Conservation (phyloP, 1,284 basidiomycete species). For the Psilocybe mexicana region DNA sequence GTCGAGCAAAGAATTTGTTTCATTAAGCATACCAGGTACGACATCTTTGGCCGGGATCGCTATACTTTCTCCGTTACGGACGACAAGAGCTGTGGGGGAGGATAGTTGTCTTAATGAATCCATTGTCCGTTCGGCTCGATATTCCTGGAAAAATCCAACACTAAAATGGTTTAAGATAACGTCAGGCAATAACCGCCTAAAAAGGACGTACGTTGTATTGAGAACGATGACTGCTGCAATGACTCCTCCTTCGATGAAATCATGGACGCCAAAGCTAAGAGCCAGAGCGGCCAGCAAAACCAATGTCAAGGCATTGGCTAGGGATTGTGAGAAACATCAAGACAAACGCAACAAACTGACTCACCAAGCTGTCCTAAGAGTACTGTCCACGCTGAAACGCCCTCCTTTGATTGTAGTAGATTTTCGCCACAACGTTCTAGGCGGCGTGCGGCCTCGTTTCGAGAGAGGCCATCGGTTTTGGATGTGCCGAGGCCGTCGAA, state of each 20-base stretch:
- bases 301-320: conserved; percentile 39
- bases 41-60: conserved; percentile 58
- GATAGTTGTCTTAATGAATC: conserved; percentile 56
- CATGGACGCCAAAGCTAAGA: conserved; percentile 62
- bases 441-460: conserved; percentile 34
- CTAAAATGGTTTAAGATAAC: conserved; percentile 15
- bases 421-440: conserved; percentile 36
- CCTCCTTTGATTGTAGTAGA: conserved; percentile 33
- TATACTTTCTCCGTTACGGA: conserved; percentile 51
- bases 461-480: conserved; percentile 33
- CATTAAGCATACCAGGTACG: conserved; percentile 47
- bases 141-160: conserved; percentile 56
- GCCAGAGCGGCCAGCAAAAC: conserved; percentile 59
- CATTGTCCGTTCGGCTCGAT: conserved; percentile 59
- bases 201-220: conserved; percentile 37
- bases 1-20: background rate
- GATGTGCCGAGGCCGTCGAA: conserved; percentile 32
- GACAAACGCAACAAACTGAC: conserved; percentile 10
- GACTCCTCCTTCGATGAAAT: conserved; percentile 67
- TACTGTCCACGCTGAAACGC: conserved; percentile 34
- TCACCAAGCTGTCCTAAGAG: conserved; percentile 36
- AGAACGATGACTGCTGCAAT: conserved; percentile 63
- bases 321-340: background rate
- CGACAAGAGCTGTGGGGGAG: conserved; percentile 61
- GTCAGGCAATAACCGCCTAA: background rate